Percentiles rank a stretch among this genome's conserved stretches.
phyloP scores from a whole-genome alignment of 2,329 filamentous ascomycete genomes.

The Botryosphaeria dothidea region DNA sequence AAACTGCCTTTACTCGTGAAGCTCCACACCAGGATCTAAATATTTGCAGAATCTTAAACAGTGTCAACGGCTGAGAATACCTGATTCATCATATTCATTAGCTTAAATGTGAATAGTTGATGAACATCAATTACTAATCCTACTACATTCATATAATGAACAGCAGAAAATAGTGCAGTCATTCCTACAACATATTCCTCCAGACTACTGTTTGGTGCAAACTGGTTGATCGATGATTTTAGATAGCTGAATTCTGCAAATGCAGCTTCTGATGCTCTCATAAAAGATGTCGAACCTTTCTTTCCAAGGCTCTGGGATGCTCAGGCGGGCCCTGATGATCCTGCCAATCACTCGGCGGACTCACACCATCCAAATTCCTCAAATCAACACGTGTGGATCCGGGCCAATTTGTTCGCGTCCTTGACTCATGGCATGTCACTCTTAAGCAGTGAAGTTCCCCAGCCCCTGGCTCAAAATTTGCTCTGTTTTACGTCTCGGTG shows the following conservation, averaged over 20 bases:
- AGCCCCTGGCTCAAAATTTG: not conserved
- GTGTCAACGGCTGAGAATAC: too few relatives aligned
- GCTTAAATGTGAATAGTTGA: too few relatives aligned
- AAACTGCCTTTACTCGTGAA: constrained; percentile 33
- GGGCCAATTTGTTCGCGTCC: not conserved
- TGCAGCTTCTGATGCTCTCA: too few relatives aligned
- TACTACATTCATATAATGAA: too few relatives aligned
- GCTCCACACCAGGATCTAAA: not conserved
- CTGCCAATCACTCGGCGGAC: not conserved
- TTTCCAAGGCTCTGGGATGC: not conserved
- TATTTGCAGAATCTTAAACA: too few relatives aligned
- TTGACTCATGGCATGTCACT: not conserved
- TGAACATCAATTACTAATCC: too few relatives aligned
- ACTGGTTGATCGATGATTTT: too few relatives aligned
- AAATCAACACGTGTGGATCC: not conserved
- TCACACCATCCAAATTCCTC: not conserved
- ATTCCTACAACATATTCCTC: too few relatives aligned
- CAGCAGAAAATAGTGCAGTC: too few relatives aligned
- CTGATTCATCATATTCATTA: too few relatives aligned
- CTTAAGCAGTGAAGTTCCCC: not conserved
- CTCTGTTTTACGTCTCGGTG: not conserved
- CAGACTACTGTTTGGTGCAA: too few relatives aligned
- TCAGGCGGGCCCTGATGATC: not conserved
- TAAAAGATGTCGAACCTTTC: not conserved
- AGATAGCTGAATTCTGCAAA: too few relatives aligned